These are phyloP conservation scores for Lepidium didymum DNA, from an alignment of 345 rosid species.

Conservation along the genomic window DNA sequence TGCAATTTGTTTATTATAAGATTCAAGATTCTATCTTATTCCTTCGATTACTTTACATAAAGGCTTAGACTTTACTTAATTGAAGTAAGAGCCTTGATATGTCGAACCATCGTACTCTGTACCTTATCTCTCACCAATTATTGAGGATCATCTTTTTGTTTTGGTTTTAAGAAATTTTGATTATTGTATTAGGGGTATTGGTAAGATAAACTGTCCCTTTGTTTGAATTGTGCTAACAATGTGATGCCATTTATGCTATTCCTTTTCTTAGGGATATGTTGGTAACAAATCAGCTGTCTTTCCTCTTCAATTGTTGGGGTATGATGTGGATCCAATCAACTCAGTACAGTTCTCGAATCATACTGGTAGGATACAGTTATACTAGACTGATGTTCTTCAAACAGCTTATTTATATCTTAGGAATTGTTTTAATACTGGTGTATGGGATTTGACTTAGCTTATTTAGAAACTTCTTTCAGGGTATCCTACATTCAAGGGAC, in stretches of 20 bases:
- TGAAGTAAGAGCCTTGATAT: not conserved
- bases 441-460: not conserved
- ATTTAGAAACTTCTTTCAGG: slow-evolving; percentile 41
- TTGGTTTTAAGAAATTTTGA: not conserved
- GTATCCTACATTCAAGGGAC: slow-evolving; percentile 93
- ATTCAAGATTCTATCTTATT: not conserved
- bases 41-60: not conserved
- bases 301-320: slow-evolving; percentile 91
- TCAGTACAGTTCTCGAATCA: slow-evolving; percentile 98
- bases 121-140: not conserved
- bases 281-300: slow-evolving; percentile 97
- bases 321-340: slow-evolving; percentile 93
- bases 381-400: slow-evolving; percentile 25
- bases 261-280: slow-evolving; percentile 71
- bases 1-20: not conserved
- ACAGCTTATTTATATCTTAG: slow-evolving; percentile 24
- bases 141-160: not conserved
- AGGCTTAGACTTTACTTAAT: not conserved
- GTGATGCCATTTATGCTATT: not conserved
- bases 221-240: not conserved
- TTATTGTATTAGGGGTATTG: not conserved
- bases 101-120: not conserved
- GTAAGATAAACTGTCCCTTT: not conserved
- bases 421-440: slow-evolving; percentile 10
- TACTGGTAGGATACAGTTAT: slow-evolving; percentile 67